A percentile compares a stretch with the other conserved stretches of the same genome.
Conservation (phyloP, 2,329 filamentous ascomycete species). For the Aureobasidium sp. region DNA sequence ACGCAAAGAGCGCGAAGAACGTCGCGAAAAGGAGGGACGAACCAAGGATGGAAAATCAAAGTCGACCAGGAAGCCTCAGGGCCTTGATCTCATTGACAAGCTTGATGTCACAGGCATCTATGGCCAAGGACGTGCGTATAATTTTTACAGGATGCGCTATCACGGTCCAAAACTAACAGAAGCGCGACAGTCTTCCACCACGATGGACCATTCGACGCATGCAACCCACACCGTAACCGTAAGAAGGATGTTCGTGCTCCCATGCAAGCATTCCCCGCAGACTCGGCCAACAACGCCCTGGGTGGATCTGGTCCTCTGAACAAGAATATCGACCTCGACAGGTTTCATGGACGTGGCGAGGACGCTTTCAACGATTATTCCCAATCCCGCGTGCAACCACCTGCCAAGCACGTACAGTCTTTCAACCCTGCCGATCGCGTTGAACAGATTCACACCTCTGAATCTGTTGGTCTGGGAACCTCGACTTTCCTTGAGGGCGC, state of each 20-base stretch:
- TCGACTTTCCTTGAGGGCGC: constrained; percentile 94
- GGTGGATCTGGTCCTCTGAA: constrained; percentile 84
- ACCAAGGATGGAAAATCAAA: constrained; percentile 32
- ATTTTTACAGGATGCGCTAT: neutral
- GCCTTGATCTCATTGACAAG: constrained; percentile 89
- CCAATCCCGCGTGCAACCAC: constrained; percentile 33
- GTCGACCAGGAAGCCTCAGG: constrained; percentile 34
- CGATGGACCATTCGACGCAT: constrained; percentile 93
- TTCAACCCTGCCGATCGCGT: constrained; percentile 64
- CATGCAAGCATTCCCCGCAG: constrained; percentile 93
- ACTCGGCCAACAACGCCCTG: constrained; percentile 84
- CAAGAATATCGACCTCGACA: constrained; percentile 70
- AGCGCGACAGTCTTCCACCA: constrained; percentile 78
- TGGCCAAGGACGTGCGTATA: constrained; percentile 72
- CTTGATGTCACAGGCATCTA: constrained; percentile 95
- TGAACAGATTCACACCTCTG: constrained; percentile 74
- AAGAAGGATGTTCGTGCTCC: constrained; percentile 76
- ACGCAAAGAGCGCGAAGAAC: constrained; percentile 46
- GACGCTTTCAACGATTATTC: constrained; percentile 82
- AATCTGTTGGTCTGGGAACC: constrained; percentile 78
- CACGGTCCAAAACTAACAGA: neutral
- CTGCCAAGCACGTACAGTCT: constrained; percentile 24
- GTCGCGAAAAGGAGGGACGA: constrained; percentile 30
- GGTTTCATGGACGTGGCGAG: constrained; percentile 79
- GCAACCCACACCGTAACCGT: constrained; percentile 89